Conservation (phyloP, 2,329 filamentous ascomycete species). For the Colletotrichum sp. region DNA sequence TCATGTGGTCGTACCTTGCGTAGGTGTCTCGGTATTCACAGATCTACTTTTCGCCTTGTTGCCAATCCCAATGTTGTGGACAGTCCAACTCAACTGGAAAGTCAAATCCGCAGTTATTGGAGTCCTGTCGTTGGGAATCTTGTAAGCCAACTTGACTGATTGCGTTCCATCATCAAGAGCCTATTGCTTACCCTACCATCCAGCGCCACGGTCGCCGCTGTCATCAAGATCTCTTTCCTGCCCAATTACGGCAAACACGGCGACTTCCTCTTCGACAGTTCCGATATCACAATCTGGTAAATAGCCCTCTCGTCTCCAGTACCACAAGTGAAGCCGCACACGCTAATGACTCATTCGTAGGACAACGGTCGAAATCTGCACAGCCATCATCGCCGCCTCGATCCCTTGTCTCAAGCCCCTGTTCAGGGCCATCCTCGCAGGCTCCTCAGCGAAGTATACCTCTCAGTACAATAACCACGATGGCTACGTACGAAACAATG, state of each 20-base stretch:
- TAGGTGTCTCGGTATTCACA: constrained; percentile 27
- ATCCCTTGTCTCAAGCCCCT: constrained; percentile 31
- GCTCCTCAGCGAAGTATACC: neutral
- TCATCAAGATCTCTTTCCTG: constrained; percentile 30
- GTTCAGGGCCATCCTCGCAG: constrained; percentile 23
- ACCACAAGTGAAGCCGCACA: neutral
- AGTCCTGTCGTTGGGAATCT: constrained; percentile 30
- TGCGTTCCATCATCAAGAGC: no score
- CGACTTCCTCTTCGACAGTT: constrained; percentile 31
- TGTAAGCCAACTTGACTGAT: neutral
- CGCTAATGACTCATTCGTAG: neutral
- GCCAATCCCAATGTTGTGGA: constrained; percentile 31
- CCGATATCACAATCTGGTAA: constrained; percentile 32
- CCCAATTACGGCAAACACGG: constrained; percentile 26
- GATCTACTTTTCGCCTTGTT: constrained; percentile 32
- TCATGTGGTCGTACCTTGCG: neutral
- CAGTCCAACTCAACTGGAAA: constrained; percentile 30
- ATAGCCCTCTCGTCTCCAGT: neutral
- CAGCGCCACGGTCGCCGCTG: constrained; percentile 27
- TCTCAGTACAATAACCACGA: neutral
- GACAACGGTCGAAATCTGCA: constrained; percentile 31
- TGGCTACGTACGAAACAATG: neutral
- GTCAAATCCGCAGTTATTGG: constrained; percentile 27
- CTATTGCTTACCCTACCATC: neutral
- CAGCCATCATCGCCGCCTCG: constrained; percentile 31